A percentile compares a stretch with the other conserved stretches of the same genome.
These are phyloP conservation scores for Cardiosporidium cionae DNA, from an alignment of 169 alveolate genomes.

Conservation along the genomic window DNA sequence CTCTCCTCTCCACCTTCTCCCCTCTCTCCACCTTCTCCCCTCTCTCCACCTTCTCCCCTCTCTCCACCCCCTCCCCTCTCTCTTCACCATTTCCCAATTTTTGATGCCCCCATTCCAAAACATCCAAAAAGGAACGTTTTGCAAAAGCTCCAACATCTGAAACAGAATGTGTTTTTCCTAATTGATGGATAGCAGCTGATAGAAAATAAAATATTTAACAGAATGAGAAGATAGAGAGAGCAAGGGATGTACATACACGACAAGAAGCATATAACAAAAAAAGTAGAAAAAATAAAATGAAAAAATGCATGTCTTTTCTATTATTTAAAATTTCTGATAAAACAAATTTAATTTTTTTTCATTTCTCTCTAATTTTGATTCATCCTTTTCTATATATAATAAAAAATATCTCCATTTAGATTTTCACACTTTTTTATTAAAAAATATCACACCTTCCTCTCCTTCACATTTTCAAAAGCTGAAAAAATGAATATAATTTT, in stretches of 20 bases:
- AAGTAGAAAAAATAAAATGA: background rate
- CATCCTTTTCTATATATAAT: too few species aligned
- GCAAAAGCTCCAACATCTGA: constrained; percentile 44
- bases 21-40: too few species aligned
- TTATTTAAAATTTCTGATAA: too few species aligned
- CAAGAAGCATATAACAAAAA: background rate
- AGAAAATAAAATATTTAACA: background rate
- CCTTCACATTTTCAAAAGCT: too few species aligned
- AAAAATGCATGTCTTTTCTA: background rate
- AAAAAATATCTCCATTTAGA: too few species aligned
- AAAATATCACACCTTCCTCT: too few species aligned
- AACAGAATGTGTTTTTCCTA: constrained; percentile 43
- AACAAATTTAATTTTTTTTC: too few species aligned
- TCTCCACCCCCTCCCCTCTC: background rate
- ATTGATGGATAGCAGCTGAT: constrained; percentile 31
- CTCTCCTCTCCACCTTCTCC: too few species aligned
- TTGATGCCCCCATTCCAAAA: constrained; percentile 48
- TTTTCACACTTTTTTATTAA: too few species aligned
- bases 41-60: too few species aligned
- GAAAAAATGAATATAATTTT: too few species aligned
- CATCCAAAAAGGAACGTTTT: constrained; percentile 37
- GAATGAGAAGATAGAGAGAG: background rate
- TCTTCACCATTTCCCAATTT: constrained; percentile 15
- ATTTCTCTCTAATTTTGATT: too few species aligned
- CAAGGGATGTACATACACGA: background rate